Conservation (phyloP, 2,329 filamentous ascomycete genomes). For the Cryphonectria radicalis region DNA sequence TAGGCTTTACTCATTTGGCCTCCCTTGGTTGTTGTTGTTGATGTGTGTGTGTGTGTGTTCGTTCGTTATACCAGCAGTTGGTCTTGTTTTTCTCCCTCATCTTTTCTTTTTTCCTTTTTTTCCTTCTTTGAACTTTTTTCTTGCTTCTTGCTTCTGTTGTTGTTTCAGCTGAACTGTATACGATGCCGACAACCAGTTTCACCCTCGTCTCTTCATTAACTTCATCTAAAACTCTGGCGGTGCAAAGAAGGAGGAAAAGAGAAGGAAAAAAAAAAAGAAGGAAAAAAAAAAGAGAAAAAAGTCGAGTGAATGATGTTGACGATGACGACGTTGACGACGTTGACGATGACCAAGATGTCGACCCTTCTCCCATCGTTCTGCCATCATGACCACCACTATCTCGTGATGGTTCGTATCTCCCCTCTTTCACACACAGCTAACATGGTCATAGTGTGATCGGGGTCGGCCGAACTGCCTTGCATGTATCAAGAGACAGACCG, state of each 20-base stretch:
- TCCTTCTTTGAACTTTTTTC: background rate
- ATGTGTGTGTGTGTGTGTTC: background rate
- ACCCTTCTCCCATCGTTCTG: background rate
- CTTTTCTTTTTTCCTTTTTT: background rate
- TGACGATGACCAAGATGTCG: background rate
- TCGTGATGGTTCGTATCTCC: background rate
- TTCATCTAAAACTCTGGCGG: no score
- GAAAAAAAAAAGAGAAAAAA: no score
- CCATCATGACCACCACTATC: background rate
- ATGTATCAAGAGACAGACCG: slow-evolving; percentile 75
- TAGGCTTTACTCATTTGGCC: slow-evolving; percentile 40
- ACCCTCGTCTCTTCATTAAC: background rate
- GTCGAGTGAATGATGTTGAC: background rate
- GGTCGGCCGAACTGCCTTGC: slow-evolving; percentile 70
- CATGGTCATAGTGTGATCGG: slow-evolving; percentile 67
- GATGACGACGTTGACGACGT: background rate
- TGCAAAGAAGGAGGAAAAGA: no score
- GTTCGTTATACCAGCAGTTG: background rate
- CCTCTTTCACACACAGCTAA: slow-evolving; percentile 14
- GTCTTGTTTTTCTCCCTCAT: background rate
- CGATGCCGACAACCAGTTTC: background rate
- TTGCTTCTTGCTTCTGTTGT: background rate
- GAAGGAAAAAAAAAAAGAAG: no score
- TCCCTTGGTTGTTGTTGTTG: background rate
- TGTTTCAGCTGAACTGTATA: background rate